Evolutionary conservation across 176 grass and related monocot genomes (phyloP).

Genomic region (maize (Zea mays)): DNA sequence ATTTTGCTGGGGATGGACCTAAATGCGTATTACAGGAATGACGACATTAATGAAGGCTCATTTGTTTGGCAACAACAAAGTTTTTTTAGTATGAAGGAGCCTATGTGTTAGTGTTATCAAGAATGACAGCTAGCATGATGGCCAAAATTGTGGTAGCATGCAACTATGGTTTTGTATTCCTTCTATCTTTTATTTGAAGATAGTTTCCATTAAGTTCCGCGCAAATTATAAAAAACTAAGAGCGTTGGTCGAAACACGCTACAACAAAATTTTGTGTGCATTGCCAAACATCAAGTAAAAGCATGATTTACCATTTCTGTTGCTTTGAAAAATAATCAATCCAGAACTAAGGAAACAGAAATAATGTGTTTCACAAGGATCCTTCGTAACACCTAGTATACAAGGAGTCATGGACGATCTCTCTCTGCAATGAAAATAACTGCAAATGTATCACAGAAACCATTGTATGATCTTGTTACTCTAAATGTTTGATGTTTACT

Average conservation of each 20-base stretch:
- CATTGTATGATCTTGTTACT: neutral
- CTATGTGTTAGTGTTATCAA: neutral
- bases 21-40: slow-evolving; percentile 14
- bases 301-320: slow-evolving; percentile 15
- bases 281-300: slow-evolving; percentile 12
- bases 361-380: neutral
- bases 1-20: slow-evolving; percentile 64
- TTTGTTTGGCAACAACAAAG: slow-evolving; percentile 7
- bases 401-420: neutral
- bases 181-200: neutral
- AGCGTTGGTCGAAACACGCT: neutral
- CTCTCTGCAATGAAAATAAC: slow-evolving; percentile 9
- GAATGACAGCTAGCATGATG: slow-evolving; percentile 14
- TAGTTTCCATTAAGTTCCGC: neutral
- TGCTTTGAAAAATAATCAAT: slow-evolving; percentile 14
- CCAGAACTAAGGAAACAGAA: slow-evolving; percentile 34
- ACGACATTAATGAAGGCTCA: slow-evolving; percentile 1
- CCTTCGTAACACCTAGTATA: neutral
- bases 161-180: slow-evolving; percentile 17
- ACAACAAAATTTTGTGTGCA: neutral
- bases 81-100: neutral
- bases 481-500: neutral
- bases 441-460: neutral
- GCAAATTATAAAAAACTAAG: neutral
- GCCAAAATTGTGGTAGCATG: slow-evolving; percentile 8